Percentiles rank a stretch among this genome's conserved stretches.
These are phyloP conservation scores for Phytophthora nicotianae DNA, from an alignment of 352 stramenopile genomes.

Conservation along the genomic window DNA sequence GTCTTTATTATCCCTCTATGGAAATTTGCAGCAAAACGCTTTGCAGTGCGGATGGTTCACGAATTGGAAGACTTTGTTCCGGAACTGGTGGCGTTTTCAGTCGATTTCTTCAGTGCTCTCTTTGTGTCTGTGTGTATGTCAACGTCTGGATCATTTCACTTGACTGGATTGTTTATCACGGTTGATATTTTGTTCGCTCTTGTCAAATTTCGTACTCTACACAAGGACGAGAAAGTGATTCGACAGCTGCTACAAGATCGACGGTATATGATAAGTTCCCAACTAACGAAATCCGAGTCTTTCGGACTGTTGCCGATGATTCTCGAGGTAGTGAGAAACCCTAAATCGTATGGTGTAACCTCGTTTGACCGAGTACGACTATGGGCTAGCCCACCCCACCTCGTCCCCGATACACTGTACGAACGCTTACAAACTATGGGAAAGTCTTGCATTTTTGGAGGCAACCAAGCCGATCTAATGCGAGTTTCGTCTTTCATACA, in stretches of 20 bases:
- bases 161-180: slow-evolving; percentile 5
- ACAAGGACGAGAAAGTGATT: background rate
- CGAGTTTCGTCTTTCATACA: background rate
- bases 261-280: background rate
- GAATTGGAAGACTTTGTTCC: slow-evolving; percentile 23
- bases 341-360: background rate
- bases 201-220: slow-evolving; percentile 9
- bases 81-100: slow-evolving; percentile 10
- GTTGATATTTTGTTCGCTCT: background rate
- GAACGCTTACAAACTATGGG: background rate
- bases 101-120: slow-evolving; percentile 23
- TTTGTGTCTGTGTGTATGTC: slow-evolving; percentile 27
- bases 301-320: background rate
- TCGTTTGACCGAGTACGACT: background rate
- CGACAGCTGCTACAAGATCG: background rate
- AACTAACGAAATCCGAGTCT: background rate
- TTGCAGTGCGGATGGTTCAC: background rate
- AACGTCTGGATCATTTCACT: slow-evolving; percentile 3
- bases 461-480: background rate
- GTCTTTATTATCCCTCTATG: slow-evolving; percentile 7
- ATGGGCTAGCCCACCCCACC: background rate
- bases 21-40: slow-evolving; percentile 12
- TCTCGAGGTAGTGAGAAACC: background rate
- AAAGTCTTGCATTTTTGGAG: background rate
- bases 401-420: background rate